A percentile compares a stretch with the other conserved stretches of the same genome.
phyloP scores from a whole-genome alignment of 805 yeast species.

The Metschnikowia kofuensis region DNA sequence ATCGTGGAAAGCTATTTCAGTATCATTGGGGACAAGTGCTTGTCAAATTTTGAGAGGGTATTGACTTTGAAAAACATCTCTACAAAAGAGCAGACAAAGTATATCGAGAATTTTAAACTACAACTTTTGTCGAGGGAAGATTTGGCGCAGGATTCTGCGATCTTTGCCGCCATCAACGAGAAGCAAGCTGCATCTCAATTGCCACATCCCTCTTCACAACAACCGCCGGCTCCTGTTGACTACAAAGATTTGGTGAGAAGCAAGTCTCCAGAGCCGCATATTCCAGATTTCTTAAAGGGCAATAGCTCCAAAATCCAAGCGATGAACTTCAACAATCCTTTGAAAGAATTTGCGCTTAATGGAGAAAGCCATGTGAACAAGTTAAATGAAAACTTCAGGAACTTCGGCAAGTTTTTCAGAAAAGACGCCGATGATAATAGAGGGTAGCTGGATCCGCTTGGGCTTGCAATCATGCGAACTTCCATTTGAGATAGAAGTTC shows the following conservation, averaged over 20 bases:
- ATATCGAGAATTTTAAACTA: slow-evolving; percentile 36
- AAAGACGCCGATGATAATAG: slow-evolving; percentile 22
- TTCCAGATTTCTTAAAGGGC: slow-evolving; percentile 18
- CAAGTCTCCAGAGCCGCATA: slow-evolving; percentile 26
- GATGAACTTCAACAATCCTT: slow-evolving; percentile 38
- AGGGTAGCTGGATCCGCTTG: not conserved
- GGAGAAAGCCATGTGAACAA: slow-evolving; percentile 63
- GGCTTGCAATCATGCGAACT: not conserved
- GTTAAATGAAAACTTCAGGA: slow-evolving; percentile 63
- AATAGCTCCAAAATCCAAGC: slow-evolving; percentile 39
- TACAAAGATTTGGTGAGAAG: slow-evolving; percentile 10
- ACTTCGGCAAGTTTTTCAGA: slow-evolving; percentile 53
- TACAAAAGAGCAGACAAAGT: slow-evolving; percentile 25
- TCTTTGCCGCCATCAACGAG: slow-evolving; percentile 29
- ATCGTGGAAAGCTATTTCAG: slow-evolving; percentile 64
- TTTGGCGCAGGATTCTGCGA: slow-evolving; percentile 28
- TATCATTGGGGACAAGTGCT: slow-evolving; percentile 61
- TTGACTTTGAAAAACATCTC: slow-evolving; percentile 60
- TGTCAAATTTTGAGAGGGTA: slow-evolving; percentile 61
- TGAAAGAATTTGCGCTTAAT: slow-evolving; percentile 44
- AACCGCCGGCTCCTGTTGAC: slow-evolving; percentile 11
- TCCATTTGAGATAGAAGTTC: no score
- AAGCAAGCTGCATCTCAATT: not conserved
- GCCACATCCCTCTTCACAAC: slow-evolving; percentile 17
- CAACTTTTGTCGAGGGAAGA: slow-evolving; percentile 30